Evolutionary conservation across 768 basidiomycete species (phyloP).

Genomic region (Termitomyces sp.): DNA sequence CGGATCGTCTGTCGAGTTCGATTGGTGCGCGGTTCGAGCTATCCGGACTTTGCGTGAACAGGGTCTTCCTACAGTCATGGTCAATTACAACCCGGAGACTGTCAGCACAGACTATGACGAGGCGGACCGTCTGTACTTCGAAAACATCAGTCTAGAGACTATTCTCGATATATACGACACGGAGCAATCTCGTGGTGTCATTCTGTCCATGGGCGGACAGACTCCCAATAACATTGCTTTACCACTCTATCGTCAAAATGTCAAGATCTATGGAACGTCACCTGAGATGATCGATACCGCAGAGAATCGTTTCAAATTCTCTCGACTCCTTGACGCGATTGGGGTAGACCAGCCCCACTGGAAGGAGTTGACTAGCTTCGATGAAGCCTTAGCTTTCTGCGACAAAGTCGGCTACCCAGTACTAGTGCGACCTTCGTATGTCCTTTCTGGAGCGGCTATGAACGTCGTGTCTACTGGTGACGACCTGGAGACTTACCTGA

Average conservation of each 20-base stretch:
- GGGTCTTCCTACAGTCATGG: conserved; percentile 94
- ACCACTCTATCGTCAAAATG: conserved; percentile 92
- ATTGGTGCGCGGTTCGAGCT: conserved; percentile 98
- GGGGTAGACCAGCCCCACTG: conserved; percentile 97
- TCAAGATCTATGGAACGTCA: conserved; percentile 97
- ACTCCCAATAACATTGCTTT: conserved; percentile 98
- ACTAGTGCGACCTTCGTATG: conserved; percentile 95
- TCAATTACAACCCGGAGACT: conserved; percentile 99
- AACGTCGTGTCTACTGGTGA: conserved; percentile 95
- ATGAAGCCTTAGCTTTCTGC: conserved; percentile 87
- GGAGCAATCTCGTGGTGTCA: conserved; percentile 85
- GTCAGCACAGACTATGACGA: conserved; percentile 99
- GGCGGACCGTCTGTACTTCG: conserved; percentile 96
- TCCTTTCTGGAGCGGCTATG: conserved; percentile 99
- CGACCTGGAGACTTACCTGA: conserved; percentile 88
- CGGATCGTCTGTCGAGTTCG: conserved; percentile 98
- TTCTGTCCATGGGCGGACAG: conserved; percentile 97
- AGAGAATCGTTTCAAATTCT: conserved; percentile 99
- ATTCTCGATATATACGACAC: conserved; percentile 96
- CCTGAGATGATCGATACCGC: conserved; percentile 99
- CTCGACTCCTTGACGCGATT: conserved; percentile 93
- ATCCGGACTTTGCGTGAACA: conserved; percentile 95
- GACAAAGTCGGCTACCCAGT: conserved; percentile 93
- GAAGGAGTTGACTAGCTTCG: conserved; percentile 93
- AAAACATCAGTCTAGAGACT: conserved; percentile 95